phyloP scores from a whole-genome alignment of 345 rosid genomes.

The Erodium maritimum region DNA sequence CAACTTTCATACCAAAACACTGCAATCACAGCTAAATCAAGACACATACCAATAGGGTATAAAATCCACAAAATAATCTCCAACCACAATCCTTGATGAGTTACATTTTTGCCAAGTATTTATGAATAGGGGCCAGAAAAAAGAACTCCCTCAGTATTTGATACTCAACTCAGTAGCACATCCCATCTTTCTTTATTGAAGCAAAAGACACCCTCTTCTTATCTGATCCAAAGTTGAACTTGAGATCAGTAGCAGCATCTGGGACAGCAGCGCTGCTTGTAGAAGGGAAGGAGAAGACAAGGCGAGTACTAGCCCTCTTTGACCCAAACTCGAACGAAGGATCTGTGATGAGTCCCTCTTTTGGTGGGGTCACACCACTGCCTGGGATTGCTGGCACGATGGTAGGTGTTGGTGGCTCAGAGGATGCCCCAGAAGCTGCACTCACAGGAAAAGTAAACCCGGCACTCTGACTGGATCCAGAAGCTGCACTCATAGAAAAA shows the following conservation, averaged over 20 bases:
- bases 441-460: conserved; percentile 72
- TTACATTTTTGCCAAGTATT: not conserved
- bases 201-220: conserved; percentile 50
- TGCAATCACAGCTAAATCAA: not conserved
- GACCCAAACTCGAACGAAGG: conserved; percentile 54
- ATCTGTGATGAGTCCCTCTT: conserved; percentile 24
- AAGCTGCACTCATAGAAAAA: conserved; percentile 53
- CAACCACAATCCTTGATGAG: not conserved
- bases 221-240: conserved; percentile 56
- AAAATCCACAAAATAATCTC: not conserved
- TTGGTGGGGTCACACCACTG: conserved; percentile 16
- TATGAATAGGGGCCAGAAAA: not conserved
- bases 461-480: too few relatives aligned
- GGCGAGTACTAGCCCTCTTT: conserved; percentile 23
- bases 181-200: conserved; percentile 38
- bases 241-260: conserved; percentile 33
- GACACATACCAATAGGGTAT: not conserved
- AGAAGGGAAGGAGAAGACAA: conserved; percentile 60
- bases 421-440: conserved; percentile 30
- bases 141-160: not conserved
- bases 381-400: conserved; percentile 34
- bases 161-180: conserved; percentile 33
- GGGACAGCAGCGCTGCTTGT: conserved; percentile 27
- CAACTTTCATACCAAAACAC: not conserved
- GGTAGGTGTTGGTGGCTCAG: conserved; percentile 87